Evolutionary conservation across 108 stramenopile species (phyloP), one percentile per base, ranked within the genome.

Genomic region (Skeletonema menzelii): DNA sequence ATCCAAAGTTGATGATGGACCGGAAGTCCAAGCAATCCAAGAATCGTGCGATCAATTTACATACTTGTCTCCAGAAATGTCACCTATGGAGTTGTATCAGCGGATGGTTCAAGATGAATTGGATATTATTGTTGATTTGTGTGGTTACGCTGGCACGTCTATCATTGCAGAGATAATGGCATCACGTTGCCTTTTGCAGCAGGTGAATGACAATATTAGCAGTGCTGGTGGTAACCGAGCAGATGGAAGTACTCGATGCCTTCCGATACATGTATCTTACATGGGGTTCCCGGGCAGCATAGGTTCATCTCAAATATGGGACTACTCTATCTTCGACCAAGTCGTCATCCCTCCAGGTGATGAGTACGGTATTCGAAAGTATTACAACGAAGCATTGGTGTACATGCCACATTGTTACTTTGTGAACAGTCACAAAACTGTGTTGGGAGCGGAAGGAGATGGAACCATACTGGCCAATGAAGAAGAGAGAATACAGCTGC

Each of bases 331-430:
- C 35, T 87, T 82, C 40, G 95, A 96, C 76, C 56, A 70, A 35
- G 56, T 77, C 17, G 84, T 92, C 13, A 68, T 91, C 13, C 89
- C 89, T 22, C 59, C 63, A 46, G 38, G 38, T 20, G 46, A 73
- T 15, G 60, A 59, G 38, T 14, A 46, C 44, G 38, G 44, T 30
- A 31, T 86, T 55, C 84, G 90, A n/a, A 30, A 67, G 8, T 63
- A 87, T 61, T 95, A 95, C 82, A 57, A 82, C 2, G 94, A 91
- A 71, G 75, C 63, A 27, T 67, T 92, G 49, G 59, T 95, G 24
- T 84, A 65, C 69, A 87, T 96, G 88, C 95, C 95, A 24, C 91
- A 94, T 70, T 88, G 80, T 55, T 93, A 93, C 75, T 92, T 96
- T 76, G 93, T 93, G 35, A 93, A 95, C 65, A 87, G 87, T 67